Evolutionary conservation across 164 flowering plant genomes (phyloP).

Genomic region (Annona squamosa): DNA sequence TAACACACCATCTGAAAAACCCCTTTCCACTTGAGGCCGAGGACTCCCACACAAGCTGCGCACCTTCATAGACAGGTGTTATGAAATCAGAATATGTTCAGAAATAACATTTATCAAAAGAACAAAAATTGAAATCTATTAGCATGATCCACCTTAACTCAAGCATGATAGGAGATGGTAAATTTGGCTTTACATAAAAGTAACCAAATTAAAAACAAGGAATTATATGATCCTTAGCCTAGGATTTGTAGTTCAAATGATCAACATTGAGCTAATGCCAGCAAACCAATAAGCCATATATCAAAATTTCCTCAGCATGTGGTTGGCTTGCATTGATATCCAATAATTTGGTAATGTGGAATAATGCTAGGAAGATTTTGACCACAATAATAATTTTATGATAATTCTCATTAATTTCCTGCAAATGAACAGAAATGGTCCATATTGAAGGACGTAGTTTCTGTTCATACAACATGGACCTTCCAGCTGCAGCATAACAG

Average conservation of each 20-base stretch:
- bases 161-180: neutral
- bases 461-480: neutral
- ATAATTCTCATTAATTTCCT: neutral
- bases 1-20: slow-evolving; percentile 44
- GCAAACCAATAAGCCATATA: neutral
- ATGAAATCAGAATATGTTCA: slow-evolving; percentile 8
- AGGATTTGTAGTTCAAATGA: neutral
- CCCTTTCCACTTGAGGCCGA: slow-evolving; percentile 38
- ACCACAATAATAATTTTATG: neutral
- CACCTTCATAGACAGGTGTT: slow-evolving; percentile 31
- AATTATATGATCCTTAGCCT: neutral
- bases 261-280: neutral
- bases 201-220: neutral
- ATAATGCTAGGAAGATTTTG: neutral
- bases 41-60: slow-evolving; percentile 59
- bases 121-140: neutral
- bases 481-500: neutral
- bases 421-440: neutral
- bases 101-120: slow-evolving; percentile 2
- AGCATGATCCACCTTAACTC: neutral
- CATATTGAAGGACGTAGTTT: too few relatives aligned
- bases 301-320: neutral
- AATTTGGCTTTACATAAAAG: neutral
- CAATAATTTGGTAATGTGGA: neutral
- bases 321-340: neutral